These are phyloP conservation scores for Pseudopediastrum boryanum DNA, from an alignment of 139 green algal genomes.

Conservation along the genomic window DNA sequence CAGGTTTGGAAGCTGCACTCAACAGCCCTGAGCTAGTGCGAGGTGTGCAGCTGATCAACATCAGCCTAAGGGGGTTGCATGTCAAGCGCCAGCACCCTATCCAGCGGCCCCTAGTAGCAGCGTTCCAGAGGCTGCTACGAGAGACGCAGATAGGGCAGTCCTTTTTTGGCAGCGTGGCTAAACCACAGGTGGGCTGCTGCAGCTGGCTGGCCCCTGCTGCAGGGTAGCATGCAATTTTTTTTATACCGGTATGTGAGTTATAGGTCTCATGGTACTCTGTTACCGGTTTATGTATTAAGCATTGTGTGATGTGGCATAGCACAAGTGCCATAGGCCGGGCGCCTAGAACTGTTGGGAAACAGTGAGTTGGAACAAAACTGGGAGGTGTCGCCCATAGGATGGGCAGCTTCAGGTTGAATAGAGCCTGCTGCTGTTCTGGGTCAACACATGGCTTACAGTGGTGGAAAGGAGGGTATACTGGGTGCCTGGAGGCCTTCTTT, in stretches of 20 bases:
- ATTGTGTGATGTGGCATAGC: too few species aligned
- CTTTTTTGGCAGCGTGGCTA: constrained; percentile 86
- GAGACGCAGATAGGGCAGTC: constrained; percentile 69
- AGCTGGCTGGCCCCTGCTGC: background rate
- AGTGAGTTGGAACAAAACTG: too few species aligned
- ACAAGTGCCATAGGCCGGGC: too few species aligned
- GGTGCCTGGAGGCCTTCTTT: too few species aligned
- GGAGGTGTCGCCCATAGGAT: too few species aligned
- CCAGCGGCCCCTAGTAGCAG: constrained; percentile 71
- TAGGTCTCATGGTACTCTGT: too few species aligned
- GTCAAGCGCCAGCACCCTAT: constrained; percentile 57
- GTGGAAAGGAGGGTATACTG: too few species aligned
- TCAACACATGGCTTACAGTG: too few species aligned
- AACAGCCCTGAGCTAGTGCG: constrained; percentile 56
- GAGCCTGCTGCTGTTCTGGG: too few species aligned
- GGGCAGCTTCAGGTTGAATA: too few species aligned
- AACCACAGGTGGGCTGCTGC: constrained; percentile 22
- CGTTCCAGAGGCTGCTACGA: constrained; percentile 79
- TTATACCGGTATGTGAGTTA: background rate
- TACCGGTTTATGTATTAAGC: too few species aligned
- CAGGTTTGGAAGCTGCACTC: constrained; percentile 48
- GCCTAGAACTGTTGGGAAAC: too few species aligned
- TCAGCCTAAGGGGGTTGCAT: constrained; percentile 84
- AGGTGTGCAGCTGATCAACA: constrained; percentile 83
- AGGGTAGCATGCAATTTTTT: background rate